These are phyloP conservation scores for Neoscytalidium dimidiatum DNA, from an alignment of 2,329 filamentous ascomycete genomes.

Conservation along the genomic window DNA sequence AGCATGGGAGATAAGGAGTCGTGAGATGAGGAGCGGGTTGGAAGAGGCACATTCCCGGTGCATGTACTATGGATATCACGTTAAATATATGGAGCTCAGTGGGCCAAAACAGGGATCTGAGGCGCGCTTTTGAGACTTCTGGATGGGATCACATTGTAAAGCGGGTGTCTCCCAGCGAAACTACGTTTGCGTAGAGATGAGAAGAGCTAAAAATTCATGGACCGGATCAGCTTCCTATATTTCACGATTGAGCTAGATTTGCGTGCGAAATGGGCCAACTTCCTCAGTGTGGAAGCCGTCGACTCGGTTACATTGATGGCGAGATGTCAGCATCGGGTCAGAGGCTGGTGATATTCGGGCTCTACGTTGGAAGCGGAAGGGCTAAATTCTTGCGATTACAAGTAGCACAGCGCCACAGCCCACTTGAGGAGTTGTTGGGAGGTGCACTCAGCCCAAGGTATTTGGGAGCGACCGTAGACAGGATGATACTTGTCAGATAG, in stretches of 20 bases:
- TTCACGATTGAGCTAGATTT: no score
- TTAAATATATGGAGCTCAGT: not conserved
- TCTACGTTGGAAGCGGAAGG: not conserved
- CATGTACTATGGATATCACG: slow-evolving; percentile 11
- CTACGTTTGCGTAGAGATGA: no score
- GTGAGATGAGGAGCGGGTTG: not conserved
- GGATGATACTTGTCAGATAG: not conserved
- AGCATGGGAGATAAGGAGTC: no score
- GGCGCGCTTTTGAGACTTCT: no score
- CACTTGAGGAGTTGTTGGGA: slow-evolving; percentile 7
- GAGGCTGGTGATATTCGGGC: not conserved
- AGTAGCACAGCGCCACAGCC: not conserved
- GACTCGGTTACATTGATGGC: not conserved
- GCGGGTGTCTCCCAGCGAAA: no score
- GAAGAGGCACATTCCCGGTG: not conserved
- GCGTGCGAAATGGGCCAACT: no score
- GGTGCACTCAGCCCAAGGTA: not conserved
- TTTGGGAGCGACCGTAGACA: not conserved
- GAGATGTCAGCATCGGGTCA: not conserved
- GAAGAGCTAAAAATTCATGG: no score
- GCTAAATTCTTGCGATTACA: not conserved
- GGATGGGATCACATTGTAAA: no score
- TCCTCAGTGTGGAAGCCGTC: no score
- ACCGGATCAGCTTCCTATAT: no score
- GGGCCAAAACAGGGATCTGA: not conserved